Evolutionary conservation across 331 rosid genomes (phyloP).

Genomic region (Prunus yedoensis): DNA sequence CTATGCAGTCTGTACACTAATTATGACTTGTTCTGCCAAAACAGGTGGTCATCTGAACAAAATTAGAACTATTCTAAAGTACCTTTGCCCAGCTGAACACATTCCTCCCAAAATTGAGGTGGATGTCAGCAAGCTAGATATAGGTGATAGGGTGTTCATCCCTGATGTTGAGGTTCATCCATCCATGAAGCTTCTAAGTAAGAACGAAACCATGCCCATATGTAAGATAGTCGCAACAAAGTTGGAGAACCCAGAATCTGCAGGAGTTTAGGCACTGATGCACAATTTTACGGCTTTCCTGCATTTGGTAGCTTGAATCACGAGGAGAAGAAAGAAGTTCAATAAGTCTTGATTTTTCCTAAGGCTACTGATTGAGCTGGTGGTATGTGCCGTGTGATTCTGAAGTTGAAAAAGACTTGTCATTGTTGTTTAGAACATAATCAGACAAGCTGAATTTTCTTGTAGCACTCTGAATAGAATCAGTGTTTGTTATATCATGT

Average conservation of each 20-base stretch:
- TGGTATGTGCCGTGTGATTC: conserved; percentile 1
- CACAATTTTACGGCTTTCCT: conserved; percentile 4
- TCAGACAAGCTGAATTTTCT: conserved; percentile 8
- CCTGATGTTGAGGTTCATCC: conserved; percentile 67
- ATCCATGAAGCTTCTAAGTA: conserved; percentile 80
- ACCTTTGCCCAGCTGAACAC: conserved; percentile 71
- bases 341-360: conserved; percentile 7
- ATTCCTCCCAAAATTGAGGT: conserved; percentile 85
- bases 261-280: conserved; percentile 25
- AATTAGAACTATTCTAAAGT: conserved; percentile 66
- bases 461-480: conserved; percentile 1
- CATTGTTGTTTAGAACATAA: conserved; percentile 13
- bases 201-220: conserved; percentile 73
- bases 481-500: background rate
- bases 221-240: conserved; percentile 65
- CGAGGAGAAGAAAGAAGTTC: conserved; percentile 13
- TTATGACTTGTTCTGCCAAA: conserved; percentile 23
- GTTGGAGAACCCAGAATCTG: conserved; percentile 39
- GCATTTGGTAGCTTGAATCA: conserved; percentile 3
- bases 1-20: conserved; percentile 6
- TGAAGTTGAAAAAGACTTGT: background rate
- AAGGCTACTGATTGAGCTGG: conserved; percentile 7
- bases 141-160: conserved; percentile 68
- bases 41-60: conserved; percentile 70
- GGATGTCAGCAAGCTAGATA: conserved; percentile 76